phyloP scores from a whole-genome alignment of 169 alveolate genomes.

The Plasmodium berghei region DNA sequence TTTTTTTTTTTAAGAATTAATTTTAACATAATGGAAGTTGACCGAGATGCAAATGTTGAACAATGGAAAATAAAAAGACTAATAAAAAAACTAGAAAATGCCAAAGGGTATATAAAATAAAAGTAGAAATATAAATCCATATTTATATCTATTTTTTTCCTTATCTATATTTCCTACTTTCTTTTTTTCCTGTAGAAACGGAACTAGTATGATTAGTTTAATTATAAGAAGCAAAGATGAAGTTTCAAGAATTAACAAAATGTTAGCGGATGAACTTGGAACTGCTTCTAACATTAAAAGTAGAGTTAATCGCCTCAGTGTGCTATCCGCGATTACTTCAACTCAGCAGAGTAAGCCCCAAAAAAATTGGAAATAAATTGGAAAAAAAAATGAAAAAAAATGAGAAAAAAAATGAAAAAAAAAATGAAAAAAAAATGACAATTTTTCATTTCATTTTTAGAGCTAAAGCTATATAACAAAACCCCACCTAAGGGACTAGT shows the following conservation, averaged over 20 bases:
- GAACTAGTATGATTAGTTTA: slow-evolving; percentile 98
- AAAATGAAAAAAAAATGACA: not conserved
- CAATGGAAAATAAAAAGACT: slow-evolving; percentile 95
- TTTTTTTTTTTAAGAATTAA: not conserved
- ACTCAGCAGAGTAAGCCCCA: slow-evolving; percentile 94
- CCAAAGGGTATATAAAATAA: slow-evolving; percentile 88
- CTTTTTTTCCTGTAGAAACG: slow-evolving; percentile 83
- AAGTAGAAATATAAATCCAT: not conserved
- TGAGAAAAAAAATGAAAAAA: no score
- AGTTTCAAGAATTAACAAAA: slow-evolving; percentile 93
- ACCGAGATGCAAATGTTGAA: slow-evolving; percentile 90
- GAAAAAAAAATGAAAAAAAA: not conserved
- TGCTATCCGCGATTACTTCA: slow-evolving; percentile 97
- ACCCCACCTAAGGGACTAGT: slow-evolving; percentile 99
- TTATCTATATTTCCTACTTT: not conserved
- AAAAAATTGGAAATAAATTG: not conserved
- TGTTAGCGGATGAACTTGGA: slow-evolving; percentile 97
- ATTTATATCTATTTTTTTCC: not conserved
- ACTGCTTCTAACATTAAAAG: slow-evolving; percentile 98
- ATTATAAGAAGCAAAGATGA: slow-evolving; percentile 97
- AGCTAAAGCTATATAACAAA: slow-evolving; percentile 94
- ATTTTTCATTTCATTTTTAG: slow-evolving; percentile 63
- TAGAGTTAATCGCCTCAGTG: slow-evolving; percentile 97
- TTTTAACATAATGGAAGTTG: slow-evolving; percentile 68
- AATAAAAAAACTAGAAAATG: slow-evolving; percentile 92